Evolutionary conservation across 2,329 filamentous ascomycete species (phyloP), one percentile per base, ranked within the genome.

Genomic region (Arachnopeziza araneosa): DNA sequence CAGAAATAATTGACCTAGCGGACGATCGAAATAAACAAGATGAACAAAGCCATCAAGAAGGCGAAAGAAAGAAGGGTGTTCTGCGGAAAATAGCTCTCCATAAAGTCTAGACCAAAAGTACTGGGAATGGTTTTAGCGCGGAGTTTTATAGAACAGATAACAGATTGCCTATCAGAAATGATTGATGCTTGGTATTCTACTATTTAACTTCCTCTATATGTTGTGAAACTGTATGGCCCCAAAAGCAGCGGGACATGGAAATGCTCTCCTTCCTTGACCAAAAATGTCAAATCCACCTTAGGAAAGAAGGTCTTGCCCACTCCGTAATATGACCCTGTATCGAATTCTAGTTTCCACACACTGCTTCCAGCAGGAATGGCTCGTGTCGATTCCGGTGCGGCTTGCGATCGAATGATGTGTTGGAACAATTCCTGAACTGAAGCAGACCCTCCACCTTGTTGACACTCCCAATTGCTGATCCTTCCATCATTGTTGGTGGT

Each of bases 161-260:
- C 12, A 44, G 36, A 44, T 19, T 14, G 17, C 36, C 12, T 14
- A 19, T 44, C 36, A 44, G 36, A 44, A 14, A 44, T 44, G 17
- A 44, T 3, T 44, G 17, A 44, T 44, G 12, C 5, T 8, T 17
- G 57, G 60, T 36, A 44, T 44, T 30, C 7, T 2, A 6, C 12
- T 21, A 10, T 60, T 62, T 77, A 91, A 72, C 87, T 90, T 19
- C 90, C 90, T 54, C 90, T 79, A 75, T 95, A 95, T 10, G 90
- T 93, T 50, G 88, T 89, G 76, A 91, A 95, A 72, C 87, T 89
- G 76, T 87, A 93, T 30, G 90, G 90, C 64, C 87, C 86, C 75
- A 93, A 73, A 73, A 95, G 71, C 70, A 95, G 74, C 52, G 90
- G 90, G 2, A 95, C 89, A 76, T 95, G 90, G 71, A 90, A 93